A percentile compares a stretch with the other conserved stretches of the same genome.
These are phyloP conservation scores for Tulasnella sp. DNA, from an alignment of 768 basidiomycete genomes.

Conservation along the genomic window DNA sequence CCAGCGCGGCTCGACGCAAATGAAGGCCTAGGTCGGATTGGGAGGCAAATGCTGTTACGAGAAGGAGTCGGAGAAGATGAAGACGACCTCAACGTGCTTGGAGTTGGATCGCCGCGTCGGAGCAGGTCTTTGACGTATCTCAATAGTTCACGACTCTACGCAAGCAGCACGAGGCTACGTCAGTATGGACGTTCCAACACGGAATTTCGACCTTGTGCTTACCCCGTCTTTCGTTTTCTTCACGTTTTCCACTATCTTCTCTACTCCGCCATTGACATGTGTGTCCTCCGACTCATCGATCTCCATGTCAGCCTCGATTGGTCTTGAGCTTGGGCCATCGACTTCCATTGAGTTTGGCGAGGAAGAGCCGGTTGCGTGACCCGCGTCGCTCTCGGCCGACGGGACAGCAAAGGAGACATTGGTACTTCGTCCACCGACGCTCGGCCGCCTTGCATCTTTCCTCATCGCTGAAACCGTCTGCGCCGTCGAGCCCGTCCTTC, in stretches of 20 bases:
- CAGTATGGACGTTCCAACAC: not conserved
- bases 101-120: conserved; percentile 12
- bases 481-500: conserved; percentile 24
- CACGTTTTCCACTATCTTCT: conserved; percentile 69
- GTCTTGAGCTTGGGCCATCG: conserved; percentile 23
- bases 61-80: not conserved
- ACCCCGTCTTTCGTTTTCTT: conserved; percentile 57
- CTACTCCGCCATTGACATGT: conserved; percentile 37
- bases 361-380: conserved; percentile 31
- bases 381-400: conserved; percentile 19
- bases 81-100: not conserved
- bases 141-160: conserved; percentile 60
- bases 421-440: conserved; percentile 7
- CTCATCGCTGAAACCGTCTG: not conserved
- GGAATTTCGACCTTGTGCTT: conserved; percentile 29
- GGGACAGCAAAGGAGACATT: conserved; percentile 16
- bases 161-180: not conserved
- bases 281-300: conserved; percentile 8
- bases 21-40: not conserved
- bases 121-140: conserved; percentile 51
- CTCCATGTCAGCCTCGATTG: not conserved
- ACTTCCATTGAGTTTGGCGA: conserved; percentile 30
- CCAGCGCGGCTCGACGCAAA: not conserved
- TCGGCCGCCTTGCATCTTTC: conserved; percentile 3
- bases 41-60: conserved; percentile 1